A percentile compares a stretch with the other conserved stretches of the same genome.
Evolutionary conservation across 2,329 filamentous ascomycete species (phyloP).

Genomic region (Epichloe hybrida): DNA sequence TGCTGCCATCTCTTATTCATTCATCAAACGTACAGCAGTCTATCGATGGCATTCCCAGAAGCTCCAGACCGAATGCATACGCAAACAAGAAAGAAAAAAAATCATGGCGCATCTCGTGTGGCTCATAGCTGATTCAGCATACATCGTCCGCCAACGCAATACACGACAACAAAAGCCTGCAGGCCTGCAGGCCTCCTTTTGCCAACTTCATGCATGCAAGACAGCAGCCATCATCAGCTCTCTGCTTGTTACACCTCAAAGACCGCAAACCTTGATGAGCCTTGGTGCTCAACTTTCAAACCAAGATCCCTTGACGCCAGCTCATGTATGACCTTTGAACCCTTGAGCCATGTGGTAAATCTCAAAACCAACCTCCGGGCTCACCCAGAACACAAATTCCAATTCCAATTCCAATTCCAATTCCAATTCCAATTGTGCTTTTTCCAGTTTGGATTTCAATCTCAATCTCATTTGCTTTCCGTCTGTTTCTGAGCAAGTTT

Average conservation of each 20-base stretch:
- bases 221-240: conserved; percentile 3
- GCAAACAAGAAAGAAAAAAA: background rate
- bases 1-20: background rate
- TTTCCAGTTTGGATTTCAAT: background rate
- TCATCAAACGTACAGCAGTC: background rate
- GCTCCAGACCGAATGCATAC: conserved; percentile 1
- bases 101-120: too few species aligned
- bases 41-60: background rate
- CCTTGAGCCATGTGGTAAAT: background rate
- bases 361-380: background rate
- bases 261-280: background rate
- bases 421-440: background rate
- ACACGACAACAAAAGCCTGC: background rate
- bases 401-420: background rate
- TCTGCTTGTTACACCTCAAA: background rate
- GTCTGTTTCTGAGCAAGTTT: background rate
- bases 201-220: conserved; percentile 1
- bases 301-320: background rate
- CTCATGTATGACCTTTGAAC: background rate
- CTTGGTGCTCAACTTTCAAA: background rate
- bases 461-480: background rate
- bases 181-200: background rate
- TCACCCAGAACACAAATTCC: background rate
- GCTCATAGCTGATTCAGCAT: too few species aligned
- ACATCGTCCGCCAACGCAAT: too few species aligned